Evolutionary conservation across 1,284 basidiomycete genomes (phyloP).

Genomic region (Trichosporon asahii): DNA sequence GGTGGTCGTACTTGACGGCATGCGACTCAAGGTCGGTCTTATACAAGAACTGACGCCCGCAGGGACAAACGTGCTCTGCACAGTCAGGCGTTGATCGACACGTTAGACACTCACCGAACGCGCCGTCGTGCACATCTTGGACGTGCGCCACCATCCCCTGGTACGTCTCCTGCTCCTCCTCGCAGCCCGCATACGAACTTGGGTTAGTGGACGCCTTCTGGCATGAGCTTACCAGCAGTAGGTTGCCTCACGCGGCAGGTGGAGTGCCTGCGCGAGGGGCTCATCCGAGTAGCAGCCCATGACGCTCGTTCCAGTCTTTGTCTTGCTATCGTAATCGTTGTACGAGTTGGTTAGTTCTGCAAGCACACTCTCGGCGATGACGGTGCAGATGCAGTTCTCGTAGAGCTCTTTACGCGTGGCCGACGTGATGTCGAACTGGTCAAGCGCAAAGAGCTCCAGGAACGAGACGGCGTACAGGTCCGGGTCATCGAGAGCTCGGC

Average conservation of each 20-base stretch:
- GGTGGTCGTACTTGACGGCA: neutral
- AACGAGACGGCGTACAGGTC: neutral
- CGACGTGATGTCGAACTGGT: neutral
- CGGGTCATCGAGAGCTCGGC: neutral
- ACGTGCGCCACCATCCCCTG: neutral
- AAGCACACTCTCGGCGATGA: neutral
- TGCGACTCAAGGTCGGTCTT: neutral
- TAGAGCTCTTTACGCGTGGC: too few relatives aligned
- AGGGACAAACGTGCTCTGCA: neutral
- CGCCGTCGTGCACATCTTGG: neutral
- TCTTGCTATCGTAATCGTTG: too few relatives aligned
- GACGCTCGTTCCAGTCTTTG: too few relatives aligned
- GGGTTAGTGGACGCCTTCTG: neutral
- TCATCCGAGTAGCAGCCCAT: too few relatives aligned
- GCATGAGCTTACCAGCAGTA: neutral
- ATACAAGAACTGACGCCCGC: neutral
- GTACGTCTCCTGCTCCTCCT: neutral
- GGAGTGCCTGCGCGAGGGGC: too few relatives aligned
- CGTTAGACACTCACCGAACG: neutral
- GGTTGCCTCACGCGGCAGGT: too few relatives aligned
- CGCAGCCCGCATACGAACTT: neutral
- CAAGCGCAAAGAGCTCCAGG: neutral
- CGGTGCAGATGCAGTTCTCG: neutral
- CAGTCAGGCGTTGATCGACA: neutral
- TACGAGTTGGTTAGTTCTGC: neutral